These are phyloP conservation scores for Zygoascus meyerae DNA, from an alignment of 1,139 yeast genomes.

Conservation along the genomic window DNA sequence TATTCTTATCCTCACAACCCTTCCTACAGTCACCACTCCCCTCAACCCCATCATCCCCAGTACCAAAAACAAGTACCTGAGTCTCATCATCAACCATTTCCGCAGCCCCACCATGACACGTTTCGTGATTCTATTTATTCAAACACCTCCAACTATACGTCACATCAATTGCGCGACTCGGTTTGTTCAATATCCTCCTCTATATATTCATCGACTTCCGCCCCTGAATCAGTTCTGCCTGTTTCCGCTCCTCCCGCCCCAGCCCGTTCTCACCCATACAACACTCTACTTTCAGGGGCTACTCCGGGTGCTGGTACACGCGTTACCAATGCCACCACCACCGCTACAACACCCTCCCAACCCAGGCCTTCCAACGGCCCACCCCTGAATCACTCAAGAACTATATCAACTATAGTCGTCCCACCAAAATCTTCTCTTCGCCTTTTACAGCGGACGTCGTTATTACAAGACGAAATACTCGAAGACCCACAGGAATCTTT, in stretches of 20 bases:
- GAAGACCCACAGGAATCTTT: neutral
- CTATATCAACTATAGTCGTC: neutral
- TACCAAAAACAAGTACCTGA: too few species aligned
- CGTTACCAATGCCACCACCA: too few species aligned
- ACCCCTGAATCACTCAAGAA: constrained; percentile 1
- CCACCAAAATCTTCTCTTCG: constrained; percentile 10
- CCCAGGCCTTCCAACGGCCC: neutral
- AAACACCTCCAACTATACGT: too few species aligned
- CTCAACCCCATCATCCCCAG: too few species aligned
- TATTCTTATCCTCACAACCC: too few species aligned
- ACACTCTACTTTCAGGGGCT: too few species aligned
- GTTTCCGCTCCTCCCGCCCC: neutral
- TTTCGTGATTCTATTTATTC: too few species aligned
- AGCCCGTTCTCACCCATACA: too few species aligned
- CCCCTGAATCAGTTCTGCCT: neutral
- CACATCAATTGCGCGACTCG: neutral
- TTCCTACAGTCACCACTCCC: too few species aligned
- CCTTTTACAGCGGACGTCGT: neutral
- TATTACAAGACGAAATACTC: constrained; percentile 3
- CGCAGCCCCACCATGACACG: too few species aligned
- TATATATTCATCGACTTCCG: neutral
- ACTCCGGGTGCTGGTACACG: too few species aligned
- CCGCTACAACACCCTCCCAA: neutral
- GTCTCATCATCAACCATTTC: too few species aligned
- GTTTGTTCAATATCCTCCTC: neutral